Percentiles rank a stretch among this genome's conserved stretches.
Conservation (phyloP, 169 alveolate genomes). For the Plasmodium billcollinsi region DNA sequence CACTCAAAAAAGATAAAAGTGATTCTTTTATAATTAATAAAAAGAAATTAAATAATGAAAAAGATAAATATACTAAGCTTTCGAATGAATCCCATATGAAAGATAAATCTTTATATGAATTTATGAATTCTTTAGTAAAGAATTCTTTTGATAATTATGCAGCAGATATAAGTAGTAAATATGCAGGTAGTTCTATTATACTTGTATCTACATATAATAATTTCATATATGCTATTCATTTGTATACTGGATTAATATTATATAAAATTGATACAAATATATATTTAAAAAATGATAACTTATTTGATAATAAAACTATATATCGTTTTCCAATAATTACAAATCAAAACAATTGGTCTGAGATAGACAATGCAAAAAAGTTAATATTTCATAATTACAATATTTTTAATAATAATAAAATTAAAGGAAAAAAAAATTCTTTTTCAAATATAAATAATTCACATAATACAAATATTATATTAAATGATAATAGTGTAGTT, state of each 20-base stretch:
- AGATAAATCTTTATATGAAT: background rate
- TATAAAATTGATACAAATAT: conserved; percentile 71
- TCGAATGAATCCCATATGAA: background rate
- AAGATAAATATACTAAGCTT: background rate
- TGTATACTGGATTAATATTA: conserved; percentile 55
- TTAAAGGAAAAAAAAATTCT: background rate
- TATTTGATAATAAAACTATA: conserved; percentile 16
- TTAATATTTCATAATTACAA: conserved; percentile 7
- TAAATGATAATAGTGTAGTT: conserved; percentile 21
- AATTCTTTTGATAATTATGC: conserved; percentile 26
- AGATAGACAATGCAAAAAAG: conserved; percentile 42
- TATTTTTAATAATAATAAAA: background rate
- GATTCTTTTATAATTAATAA: background rate
- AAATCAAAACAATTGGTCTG: conserved; percentile 61
- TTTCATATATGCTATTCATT: conserved; percentile 68
- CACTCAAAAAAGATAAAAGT: conserved; percentile 7
- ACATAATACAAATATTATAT: background rate
- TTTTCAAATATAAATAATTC: background rate
- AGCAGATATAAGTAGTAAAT: conserved; percentile 29
- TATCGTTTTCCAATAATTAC: conserved; percentile 4
- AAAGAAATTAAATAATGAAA: background rate
- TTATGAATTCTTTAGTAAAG: conserved; percentile 18
- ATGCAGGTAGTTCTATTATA: conserved; percentile 49
- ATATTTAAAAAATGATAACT: conserved; percentile 8
- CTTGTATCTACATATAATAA: conserved; percentile 56